Percentiles rank a stretch among this genome's conserved stretches.
phyloP scores from a whole-genome alignment of 1,284 basidiomycete genomes.

The Sporisorium graminicola region DNA sequence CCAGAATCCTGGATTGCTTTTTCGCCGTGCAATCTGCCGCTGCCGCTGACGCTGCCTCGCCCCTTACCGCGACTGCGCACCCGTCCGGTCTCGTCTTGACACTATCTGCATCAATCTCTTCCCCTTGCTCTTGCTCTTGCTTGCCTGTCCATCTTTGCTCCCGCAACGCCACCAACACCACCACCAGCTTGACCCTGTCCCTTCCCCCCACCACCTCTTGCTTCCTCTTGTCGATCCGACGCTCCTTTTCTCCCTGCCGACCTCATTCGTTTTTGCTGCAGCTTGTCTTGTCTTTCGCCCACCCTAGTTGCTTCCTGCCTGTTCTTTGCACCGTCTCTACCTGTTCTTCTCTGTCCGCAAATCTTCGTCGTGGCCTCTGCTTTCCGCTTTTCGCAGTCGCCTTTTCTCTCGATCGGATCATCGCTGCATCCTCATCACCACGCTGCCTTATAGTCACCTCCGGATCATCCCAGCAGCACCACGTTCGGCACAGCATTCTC shows the following conservation, averaged over 20 bases:
- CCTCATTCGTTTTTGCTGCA: slow-evolving; percentile 10
- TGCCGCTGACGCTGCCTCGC: not conserved
- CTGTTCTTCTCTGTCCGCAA: not conserved
- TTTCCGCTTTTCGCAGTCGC: not conserved
- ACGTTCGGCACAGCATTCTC: not conserved
- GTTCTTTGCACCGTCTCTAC: not conserved
- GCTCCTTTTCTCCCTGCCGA: not conserved
- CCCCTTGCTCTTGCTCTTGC: not conserved
- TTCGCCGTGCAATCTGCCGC: not conserved
- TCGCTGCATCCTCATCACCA: not conserved
- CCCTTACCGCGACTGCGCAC: not conserved
- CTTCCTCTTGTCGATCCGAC: not conserved
- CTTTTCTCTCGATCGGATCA: not conserved
- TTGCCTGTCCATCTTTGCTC: not conserved
- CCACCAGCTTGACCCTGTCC: not conserved
- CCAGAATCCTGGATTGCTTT: not conserved
- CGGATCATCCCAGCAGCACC: slow-evolving; percentile 1
- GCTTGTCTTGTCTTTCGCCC: slow-evolving; percentile 7
- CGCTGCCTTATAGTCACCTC: not conserved
- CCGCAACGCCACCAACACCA: not conserved
- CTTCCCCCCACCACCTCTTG: no score
- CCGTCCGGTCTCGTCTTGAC: not conserved
- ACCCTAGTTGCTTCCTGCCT: not conserved
- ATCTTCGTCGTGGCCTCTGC: not conserved
- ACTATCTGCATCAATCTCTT: not conserved